Conservation (phyloP, 345 rosid genomes). For the Euphorbia tirucalli region DNA sequence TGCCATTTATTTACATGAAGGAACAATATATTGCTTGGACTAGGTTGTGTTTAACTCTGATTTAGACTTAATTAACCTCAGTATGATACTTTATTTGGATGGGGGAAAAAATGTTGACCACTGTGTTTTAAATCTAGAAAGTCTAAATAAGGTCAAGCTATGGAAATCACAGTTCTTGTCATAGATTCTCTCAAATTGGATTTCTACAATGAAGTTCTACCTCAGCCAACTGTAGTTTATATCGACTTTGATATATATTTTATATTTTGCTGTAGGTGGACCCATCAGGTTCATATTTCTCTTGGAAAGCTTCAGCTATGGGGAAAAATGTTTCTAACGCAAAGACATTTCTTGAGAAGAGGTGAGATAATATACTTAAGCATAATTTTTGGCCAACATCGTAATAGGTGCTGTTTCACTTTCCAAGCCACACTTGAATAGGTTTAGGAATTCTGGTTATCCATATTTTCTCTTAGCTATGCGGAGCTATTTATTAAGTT, state of each 20-base stretch:
- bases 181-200: neutral
- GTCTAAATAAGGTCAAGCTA: neutral
- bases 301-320: conserved; percentile 99
- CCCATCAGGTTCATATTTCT: conserved; percentile 96
- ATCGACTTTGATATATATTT: neutral
- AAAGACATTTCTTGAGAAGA: conserved; percentile 90
- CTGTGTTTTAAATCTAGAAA: neutral
- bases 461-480: neutral
- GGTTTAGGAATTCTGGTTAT: neutral
- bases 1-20: neutral
- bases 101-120: neutral
- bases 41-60: neutral
- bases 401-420: neutral
- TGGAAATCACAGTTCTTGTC: neutral
- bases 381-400: neutral
- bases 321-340: conserved; percentile 96
- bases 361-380: conserved; percentile 35
- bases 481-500: neutral
- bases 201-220: neutral
- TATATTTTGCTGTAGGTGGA: conserved; percentile 53
- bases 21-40: neutral
- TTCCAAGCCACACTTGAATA: neutral
- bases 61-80: neutral
- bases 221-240: neutral
- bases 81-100: neutral